Conservation (phyloP, 108 stramenopile genomes). For the Nitzschia sp. region DNA sequence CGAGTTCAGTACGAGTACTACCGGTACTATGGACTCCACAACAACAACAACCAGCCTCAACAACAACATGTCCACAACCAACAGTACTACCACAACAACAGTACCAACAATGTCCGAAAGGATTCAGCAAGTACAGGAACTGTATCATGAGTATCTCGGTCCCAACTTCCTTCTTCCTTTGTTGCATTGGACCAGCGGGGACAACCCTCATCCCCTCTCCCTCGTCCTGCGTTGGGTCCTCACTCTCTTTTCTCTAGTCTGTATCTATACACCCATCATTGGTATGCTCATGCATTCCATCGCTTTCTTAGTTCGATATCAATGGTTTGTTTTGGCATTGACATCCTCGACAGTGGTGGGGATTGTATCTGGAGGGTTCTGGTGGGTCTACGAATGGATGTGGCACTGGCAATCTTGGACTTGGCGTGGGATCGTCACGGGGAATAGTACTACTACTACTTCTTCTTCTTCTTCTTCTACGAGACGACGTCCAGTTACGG, state of each 20-base stretch:
- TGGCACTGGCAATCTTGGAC: conserved; percentile 22
- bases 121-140: no score
- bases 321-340: conserved; percentile 23
- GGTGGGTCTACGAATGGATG: conserved; percentile 29
- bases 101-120: no score
- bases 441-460: not conserved
- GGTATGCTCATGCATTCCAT: conserved; percentile 17
- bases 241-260: not conserved
- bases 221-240: not conserved
- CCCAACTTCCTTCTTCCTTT: no score
- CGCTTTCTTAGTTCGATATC: conserved; percentile 19
- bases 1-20: no score
- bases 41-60: no score
- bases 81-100: no score
- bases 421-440: not conserved
- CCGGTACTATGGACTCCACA: no score
- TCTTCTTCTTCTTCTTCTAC: not conserved
- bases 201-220: conserved; percentile 13
- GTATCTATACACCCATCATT: conserved; percentile 10
- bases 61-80: no score
- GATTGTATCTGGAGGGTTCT: not conserved
- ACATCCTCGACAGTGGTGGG: conserved; percentile 15
- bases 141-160: no score
- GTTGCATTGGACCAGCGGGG: conserved; percentile 10
- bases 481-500: conserved; percentile 12